Evolutionary conservation across 2,329 filamentous ascomycete genomes (phyloP).

Genomic region (Exophiala mesophila): DNA sequence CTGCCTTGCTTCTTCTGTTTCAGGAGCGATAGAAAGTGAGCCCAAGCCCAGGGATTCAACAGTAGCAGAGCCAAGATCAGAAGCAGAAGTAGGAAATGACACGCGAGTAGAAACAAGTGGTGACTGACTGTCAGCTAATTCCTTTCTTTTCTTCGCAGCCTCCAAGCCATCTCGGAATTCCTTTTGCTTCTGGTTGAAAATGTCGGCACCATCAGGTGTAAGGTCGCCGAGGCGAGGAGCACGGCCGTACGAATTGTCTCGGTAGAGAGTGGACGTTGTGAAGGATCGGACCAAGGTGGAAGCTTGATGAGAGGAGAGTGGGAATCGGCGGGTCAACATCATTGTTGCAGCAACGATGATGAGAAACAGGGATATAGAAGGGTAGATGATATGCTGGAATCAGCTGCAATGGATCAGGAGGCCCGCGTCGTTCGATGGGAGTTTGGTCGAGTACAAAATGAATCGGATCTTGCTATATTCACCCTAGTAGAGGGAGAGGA

Average conservation of each 20-base stretch:
- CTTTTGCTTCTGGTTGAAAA: constrained; percentile 79
- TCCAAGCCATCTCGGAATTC: constrained; percentile 78
- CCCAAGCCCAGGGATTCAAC: constrained; percentile 48
- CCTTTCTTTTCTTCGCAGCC: constrained; percentile 68
- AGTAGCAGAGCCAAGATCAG: constrained; percentile 30
- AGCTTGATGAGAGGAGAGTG: constrained; percentile 40
- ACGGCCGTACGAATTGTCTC: constrained; percentile 34
- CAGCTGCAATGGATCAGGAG: too few relatives aligned
- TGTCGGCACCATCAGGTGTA: constrained; percentile 63
- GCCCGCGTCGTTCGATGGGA: too few relatives aligned
- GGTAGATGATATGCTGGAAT: too few relatives aligned
- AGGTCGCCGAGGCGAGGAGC: constrained; percentile 84
- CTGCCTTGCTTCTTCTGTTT: constrained; percentile 53
- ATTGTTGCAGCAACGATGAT: too few relatives aligned
- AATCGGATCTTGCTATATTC: too few relatives aligned
- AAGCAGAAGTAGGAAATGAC: constrained; percentile 46
- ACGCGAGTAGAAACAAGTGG: constrained; percentile 42
- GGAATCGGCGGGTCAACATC: constrained; percentile 46
- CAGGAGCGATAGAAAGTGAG: constrained; percentile 54
- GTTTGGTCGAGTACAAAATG: too few relatives aligned
- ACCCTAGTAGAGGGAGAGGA: too few relatives aligned
- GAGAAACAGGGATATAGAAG: too few relatives aligned
- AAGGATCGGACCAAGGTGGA: constrained; percentile 54
- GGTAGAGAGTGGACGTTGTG: constrained; percentile 47
- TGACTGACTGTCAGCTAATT: constrained; percentile 78